Base-by-base conservation (phyloP, 192 early-diverging fungal genomes). In the Pilaira anomala region DNA sequence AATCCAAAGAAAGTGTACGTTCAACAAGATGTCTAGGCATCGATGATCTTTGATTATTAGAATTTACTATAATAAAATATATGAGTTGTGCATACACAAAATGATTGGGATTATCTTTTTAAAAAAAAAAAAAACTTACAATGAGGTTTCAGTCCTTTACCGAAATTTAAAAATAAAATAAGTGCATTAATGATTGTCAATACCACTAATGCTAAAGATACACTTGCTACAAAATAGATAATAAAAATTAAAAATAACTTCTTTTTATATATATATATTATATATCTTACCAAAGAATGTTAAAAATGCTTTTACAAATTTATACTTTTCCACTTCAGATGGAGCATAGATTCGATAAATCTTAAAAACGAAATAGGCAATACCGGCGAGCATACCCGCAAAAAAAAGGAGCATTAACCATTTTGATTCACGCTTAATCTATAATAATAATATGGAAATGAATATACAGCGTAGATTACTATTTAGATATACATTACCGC, bases 351-450 rank as follows among this genome's bases (percentile, higher is more conserved):
- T 84, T 14, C 88, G 80, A 41, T 81, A 76, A 29, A 91, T 57
- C 56, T 88, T 88, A 53, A 85, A 80, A 21, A 87, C 66, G 45
- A 90, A 81, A 74, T 90, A 93, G 21, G 80, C 85, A 28, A 88
- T 82, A 6, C 76, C 87, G 19, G 76, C 83, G 9, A 75, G 57
- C 59, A 88, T 71, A 6, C 87, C 84, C 19, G 80, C 48, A 36
- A 90, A 78, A 41, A 87, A 86, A 16, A 75, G 24, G 1, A 76
- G 66, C 76, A 91, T 88, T 56, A 89, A 64, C 30, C 72, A 44
- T 13, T 81, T 74, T 69, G 74, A 85, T 65, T 92, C 90, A 60
- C 80, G 76, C n/a, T 80, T 85, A 3, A 91, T 62, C 71, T 73
- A 75, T 29, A 30, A 26, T 28, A 42, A 29, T 3, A 48, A 12